These are phyloP conservation scores for Mortierella claussenii DNA, from an alignment of 192 early-diverging fungal species.

Conservation along the genomic window DNA sequence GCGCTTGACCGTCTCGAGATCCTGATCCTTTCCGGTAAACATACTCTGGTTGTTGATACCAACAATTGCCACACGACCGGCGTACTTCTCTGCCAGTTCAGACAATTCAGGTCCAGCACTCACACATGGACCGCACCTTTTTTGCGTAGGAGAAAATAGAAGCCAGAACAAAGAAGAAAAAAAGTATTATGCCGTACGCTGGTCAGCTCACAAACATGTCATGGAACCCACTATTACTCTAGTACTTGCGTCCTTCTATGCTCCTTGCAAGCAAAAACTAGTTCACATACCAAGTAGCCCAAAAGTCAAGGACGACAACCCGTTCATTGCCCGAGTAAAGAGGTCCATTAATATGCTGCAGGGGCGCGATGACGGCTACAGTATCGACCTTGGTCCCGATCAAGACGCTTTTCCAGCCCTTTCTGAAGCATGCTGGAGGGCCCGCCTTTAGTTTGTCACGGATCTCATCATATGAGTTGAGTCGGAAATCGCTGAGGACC, in stretches of 20 bases:
- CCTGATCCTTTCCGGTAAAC: slow-evolving; percentile 4
- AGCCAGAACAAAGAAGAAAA: neutral
- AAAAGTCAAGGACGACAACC: slow-evolving; percentile 48
- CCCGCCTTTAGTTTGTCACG: slow-evolving; percentile 31
- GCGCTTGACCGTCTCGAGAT: slow-evolving; percentile 1
- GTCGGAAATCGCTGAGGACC: slow-evolving; percentile 5
- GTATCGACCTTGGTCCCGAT: slow-evolving; percentile 16
- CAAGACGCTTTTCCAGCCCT: slow-evolving; percentile 24
- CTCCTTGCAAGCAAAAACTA: neutral
- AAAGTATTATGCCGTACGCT: no score
- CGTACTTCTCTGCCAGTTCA: slow-evolving; percentile 28
- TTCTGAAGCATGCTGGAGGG: slow-evolving; percentile 27
- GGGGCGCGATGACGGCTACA: slow-evolving; percentile 1
- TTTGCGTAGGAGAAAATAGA: no score
- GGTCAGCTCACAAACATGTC: no score
- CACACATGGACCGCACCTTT: slow-evolving; percentile 44
- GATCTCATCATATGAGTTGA: slow-evolving; percentile 25
- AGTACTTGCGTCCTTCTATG: no score
- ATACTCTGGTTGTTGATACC: slow-evolving; percentile 37
- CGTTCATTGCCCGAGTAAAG: slow-evolving; percentile 19
- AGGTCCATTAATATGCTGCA: slow-evolving; percentile 22
- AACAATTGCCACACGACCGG: slow-evolving; percentile 27
- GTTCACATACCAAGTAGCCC: slow-evolving; percentile 34
- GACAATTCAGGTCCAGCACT: slow-evolving; percentile 27
- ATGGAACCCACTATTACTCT: no score